Evolutionary conservation across 1,139 yeast genomes (phyloP), one percentile per base, ranked within the genome.

Genomic region (Hyphopichia pseudoburtonii): DNA sequence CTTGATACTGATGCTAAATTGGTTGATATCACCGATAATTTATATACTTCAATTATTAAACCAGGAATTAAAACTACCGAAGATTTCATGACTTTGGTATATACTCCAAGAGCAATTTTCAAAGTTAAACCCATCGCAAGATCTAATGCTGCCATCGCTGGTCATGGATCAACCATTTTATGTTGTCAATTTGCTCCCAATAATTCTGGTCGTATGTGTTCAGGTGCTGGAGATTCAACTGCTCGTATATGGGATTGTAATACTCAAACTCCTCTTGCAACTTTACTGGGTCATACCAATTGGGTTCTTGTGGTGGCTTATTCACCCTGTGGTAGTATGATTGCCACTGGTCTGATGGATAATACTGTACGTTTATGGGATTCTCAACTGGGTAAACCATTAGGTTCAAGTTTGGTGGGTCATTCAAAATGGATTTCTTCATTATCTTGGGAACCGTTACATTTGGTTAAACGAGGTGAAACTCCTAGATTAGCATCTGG

Each of bases 291-390:
- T 0, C 99, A 92, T 56, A 68, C 80, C 14, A 89, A 89, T 64
- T 94, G 97, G 96, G 97, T 92, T 7, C 67, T 92, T 33, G 85
- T 95, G 55, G 96, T 86, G n/a, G 71, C 87, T 4, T 92, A 95
- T 82, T 85, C 95, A 15, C 97, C 98, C 3, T 88, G 88, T 61
- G 98, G 96, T 15, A 80, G 80, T 43, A 72, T 82, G 57, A 79
- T 92, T 36, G 99, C 98, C 9, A 92, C 98, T 0, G 98, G 98
- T 0, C 84, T 96, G 17, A 89, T 88, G 96, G 98, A 92, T 59
- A 81, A 77, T 53, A 86, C 96, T 2, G 73, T 92, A 18, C 72
- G 96, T 49, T 61, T 92, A 32, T 94, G 98, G 97, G 90, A 86
- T 45, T 76, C 89, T 4, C 67, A 66, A 23, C 76, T 81, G 25